Evolutionary conservation across 2,329 filamentous ascomycete species (phyloP).

Genomic region (Cercospora sesami): DNA sequence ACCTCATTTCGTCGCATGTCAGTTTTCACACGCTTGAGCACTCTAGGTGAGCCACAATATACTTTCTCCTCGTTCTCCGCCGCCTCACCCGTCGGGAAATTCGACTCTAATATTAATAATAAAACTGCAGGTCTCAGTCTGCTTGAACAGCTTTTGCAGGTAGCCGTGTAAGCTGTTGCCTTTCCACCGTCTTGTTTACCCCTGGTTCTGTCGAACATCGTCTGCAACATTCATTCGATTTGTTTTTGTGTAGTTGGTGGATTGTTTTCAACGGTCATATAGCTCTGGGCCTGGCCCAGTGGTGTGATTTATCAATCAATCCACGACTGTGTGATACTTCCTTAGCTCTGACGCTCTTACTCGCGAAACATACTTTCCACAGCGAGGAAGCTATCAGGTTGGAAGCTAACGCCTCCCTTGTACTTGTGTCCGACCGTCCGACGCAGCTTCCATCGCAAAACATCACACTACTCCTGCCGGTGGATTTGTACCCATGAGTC

Average conservation of each 20-base stretch:
- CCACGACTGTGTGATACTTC: neutral
- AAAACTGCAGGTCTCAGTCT: neutral
- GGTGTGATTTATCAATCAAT: neutral
- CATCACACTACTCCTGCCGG: neutral
- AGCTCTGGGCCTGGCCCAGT: neutral
- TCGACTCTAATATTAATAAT: neutral
- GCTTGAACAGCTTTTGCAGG: neutral
- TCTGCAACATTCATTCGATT: neutral
- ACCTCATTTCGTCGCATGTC: neutral
- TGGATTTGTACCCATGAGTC: neutral
- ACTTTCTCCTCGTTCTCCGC: neutral
- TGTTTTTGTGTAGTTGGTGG: neutral
- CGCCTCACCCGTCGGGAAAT: neutral
- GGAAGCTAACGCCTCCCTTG: neutral
- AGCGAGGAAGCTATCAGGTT: neutral
- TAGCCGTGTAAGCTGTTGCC: neutral
- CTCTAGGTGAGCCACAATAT: neutral
- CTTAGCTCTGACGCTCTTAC: neutral
- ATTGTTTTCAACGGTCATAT: neutral
- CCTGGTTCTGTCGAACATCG: neutral
- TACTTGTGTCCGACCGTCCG: neutral
- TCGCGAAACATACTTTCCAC: neutral
- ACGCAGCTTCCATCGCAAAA: neutral
- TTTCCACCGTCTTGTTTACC: neutral
- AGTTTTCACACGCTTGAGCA: neutral